Percentiles rank a stretch among this genome's conserved stretches.
Conservation (phyloP, 768 basidiomycete genomes). For the Trametes villosa region DNA sequence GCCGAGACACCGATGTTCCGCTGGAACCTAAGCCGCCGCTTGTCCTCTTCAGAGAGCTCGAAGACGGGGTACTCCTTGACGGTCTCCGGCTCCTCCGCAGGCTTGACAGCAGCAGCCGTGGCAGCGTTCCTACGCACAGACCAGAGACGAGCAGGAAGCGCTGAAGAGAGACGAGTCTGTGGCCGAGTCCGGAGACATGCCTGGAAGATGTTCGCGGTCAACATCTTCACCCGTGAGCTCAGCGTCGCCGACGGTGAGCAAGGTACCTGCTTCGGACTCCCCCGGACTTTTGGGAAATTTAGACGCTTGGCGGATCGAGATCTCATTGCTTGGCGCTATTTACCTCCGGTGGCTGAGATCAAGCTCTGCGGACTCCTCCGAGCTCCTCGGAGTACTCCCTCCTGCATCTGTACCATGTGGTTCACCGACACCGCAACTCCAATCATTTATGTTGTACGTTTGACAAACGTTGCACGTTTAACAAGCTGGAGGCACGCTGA, state of each 20-base stretch:
- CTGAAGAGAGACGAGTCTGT: conserved; percentile 2
- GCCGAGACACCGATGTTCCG: conserved; percentile 97
- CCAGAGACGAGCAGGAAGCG: conserved; percentile 11
- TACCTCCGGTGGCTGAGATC: neutral
- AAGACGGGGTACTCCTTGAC: conserved; percentile 27
- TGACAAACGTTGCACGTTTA: neutral
- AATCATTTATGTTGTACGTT: too few species aligned
- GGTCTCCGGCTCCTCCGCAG: conserved; percentile 15
- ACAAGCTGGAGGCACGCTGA: too few species aligned
- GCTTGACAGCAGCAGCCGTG: conserved; percentile 28
- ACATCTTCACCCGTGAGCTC: conserved; percentile 22
- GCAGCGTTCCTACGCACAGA: conserved; percentile 26
- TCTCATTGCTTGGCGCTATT: neutral
- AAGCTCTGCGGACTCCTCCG: too few species aligned
- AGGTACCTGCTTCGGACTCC: too few species aligned
- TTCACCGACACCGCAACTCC: neutral
- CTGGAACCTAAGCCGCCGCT: conserved; percentile 68
- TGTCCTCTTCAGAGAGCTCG: conserved; percentile 66
- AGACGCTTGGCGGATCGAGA: neutral
- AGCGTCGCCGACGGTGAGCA: conserved; percentile 20
- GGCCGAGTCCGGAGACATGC: conserved; percentile 22
- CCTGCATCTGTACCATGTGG: too few species aligned
- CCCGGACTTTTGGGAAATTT: neutral
- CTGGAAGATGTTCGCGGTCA: conserved; percentile 21
- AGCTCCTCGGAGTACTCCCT: too few species aligned